A percentile compares a stretch with the other conserved stretches of the same genome.
These are phyloP conservation scores for Xylaria palmicola DNA, from an alignment of 495 filamentous ascomycete species.

Conservation along the genomic window DNA sequence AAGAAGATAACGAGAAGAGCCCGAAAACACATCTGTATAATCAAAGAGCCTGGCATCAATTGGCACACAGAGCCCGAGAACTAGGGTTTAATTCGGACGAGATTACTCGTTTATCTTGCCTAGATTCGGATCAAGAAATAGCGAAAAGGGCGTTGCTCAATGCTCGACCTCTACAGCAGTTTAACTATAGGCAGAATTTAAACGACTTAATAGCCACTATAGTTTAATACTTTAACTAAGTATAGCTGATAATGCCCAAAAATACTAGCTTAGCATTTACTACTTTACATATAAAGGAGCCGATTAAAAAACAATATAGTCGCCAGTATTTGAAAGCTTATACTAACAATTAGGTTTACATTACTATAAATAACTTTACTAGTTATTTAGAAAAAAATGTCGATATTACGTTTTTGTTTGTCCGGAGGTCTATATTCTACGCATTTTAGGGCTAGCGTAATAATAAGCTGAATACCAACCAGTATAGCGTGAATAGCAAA, in stretches of 20 bases:
- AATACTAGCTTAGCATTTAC: not conserved
- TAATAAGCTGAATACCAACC: not conserved
- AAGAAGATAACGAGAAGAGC: conserved; percentile 1
- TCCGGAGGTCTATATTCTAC: conserved; percentile 10
- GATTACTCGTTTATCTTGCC: not conserved
- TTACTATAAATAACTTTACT: conserved; percentile 7
- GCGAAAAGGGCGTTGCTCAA: conserved; percentile 3
- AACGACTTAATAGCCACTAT: not conserved
- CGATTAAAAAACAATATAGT: conserved; percentile 4
- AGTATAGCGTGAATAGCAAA: not conserved
- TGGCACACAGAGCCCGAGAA: conserved; percentile 1
- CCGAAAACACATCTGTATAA: not conserved
- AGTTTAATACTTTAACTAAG: not conserved
- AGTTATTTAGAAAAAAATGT: not conserved
- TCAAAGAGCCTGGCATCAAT: conserved; percentile 6
- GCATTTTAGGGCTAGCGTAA: conserved; percentile 3
- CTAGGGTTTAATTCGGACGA: conserved; percentile 5
- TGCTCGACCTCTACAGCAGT: conserved; percentile 6
- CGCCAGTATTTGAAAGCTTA: conserved; percentile 9
- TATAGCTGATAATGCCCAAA: not conserved
- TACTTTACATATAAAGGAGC: conserved; percentile 5
- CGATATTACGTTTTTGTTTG: conserved; percentile 8
- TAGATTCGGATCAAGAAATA: conserved; percentile 6
- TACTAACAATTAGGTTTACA: not conserved
- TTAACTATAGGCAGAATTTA: conserved; percentile 2